phyloP scores from a whole-genome alignment of 2,329 filamentous ascomycete species.

The Emydomyces testavorans region DNA sequence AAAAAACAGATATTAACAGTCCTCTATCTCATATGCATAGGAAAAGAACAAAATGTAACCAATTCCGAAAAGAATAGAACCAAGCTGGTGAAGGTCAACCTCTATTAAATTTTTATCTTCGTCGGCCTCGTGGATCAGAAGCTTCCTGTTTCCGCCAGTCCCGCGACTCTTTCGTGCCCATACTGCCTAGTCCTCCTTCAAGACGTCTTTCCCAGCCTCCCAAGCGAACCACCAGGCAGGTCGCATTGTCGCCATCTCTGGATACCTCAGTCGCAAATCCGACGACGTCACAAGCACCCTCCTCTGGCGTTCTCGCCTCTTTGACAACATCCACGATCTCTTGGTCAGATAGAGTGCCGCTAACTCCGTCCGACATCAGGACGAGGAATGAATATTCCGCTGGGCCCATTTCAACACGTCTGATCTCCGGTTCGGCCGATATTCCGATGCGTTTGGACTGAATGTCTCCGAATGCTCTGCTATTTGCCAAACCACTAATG shows the following conservation, averaged over 20 bases:
- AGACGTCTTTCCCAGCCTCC: conserved; percentile 52
- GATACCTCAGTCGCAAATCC: conserved; percentile 80
- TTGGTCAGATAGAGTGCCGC: conserved; percentile 74
- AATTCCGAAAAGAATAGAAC: no score
- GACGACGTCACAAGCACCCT: conserved; percentile 67
- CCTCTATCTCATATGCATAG: background rate
- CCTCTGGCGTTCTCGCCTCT: conserved; percentile 80
- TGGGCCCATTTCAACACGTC: conserved; percentile 63
- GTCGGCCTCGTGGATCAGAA: conserved; percentile 62
- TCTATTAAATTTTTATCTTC: conserved; percentile 31
- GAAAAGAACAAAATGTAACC: background rate
- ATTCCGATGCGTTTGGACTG: conserved; percentile 84
- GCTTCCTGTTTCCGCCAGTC: conserved; percentile 74
- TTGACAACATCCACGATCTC: conserved; percentile 95
- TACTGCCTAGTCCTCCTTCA: conserved; percentile 76
- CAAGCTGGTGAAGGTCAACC: background rate
- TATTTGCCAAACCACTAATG: conserved; percentile 86
- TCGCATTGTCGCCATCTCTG: conserved; percentile 52
- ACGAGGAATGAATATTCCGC: conserved; percentile 85
- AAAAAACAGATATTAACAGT: no score
- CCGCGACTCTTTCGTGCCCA: conserved; percentile 85
- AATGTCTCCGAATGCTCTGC: conserved; percentile 87
- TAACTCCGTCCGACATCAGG: conserved; percentile 79
- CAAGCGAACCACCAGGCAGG: conserved; percentile 50
- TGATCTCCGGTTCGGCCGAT: conserved; percentile 83